These are phyloP conservation scores for Daldinia vernicosa DNA, from an alignment of 495 filamentous ascomycete genomes.

Conservation along the genomic window DNA sequence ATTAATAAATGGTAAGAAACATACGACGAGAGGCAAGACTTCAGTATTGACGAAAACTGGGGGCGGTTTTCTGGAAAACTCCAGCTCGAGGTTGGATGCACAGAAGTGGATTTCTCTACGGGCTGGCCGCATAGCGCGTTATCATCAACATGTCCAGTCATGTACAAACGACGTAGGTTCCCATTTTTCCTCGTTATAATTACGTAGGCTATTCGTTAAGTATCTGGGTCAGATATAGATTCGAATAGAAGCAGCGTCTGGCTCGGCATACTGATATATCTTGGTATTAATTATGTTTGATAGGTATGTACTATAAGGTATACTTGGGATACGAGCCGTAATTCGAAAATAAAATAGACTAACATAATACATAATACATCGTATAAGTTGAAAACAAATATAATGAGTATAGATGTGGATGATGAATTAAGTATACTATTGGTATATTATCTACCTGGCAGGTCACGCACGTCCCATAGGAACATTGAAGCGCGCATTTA, in stretches of 20 bases:
- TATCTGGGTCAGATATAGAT: background rate
- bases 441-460: background rate
- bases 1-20: background rate
- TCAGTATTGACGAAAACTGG: background rate
- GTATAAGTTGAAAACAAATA: background rate
- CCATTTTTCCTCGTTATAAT: slow-evolving; percentile 19
- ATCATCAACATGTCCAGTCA: slow-evolving; percentile 32
- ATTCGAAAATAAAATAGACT: background rate
- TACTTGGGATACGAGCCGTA: background rate
- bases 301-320: background rate
- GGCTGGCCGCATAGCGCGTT: slow-evolving; percentile 28
- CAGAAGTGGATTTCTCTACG: slow-evolving; percentile 23
- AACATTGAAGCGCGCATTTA: background rate
- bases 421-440: background rate
- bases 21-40: background rate
- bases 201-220: slow-evolving; percentile 12
- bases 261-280: background rate
- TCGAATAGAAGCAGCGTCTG: background rate
- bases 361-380: background rate
- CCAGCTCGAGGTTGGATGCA: slow-evolving; percentile 36
- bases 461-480: background rate
- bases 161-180: slow-evolving; percentile 11
- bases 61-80: slow-evolving; percentile 42
- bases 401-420: background rate
- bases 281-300: background rate